Conservation (phyloP, 2,329 filamentous ascomycete species). For the Orbilia quercus region DNA sequence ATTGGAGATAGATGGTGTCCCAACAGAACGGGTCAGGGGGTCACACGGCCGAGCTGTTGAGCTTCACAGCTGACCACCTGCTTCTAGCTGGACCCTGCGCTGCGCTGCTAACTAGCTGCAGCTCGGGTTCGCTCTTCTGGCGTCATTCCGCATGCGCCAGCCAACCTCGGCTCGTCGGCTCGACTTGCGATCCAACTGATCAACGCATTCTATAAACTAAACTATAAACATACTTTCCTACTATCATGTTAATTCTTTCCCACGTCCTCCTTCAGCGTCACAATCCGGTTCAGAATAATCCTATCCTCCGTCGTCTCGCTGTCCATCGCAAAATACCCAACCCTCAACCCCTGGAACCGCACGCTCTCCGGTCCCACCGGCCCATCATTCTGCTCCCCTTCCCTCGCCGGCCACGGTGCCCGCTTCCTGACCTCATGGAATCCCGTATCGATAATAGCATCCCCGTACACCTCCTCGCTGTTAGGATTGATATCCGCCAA, state of each 20-base stretch:
- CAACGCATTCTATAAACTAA: slow-evolving; percentile 34
- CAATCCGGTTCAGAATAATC: slow-evolving; percentile 88
- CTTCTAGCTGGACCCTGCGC: slow-evolving; percentile 11
- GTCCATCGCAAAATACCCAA: slow-evolving; percentile 87
- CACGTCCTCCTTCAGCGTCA: slow-evolving; percentile 88
- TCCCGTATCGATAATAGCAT: slow-evolving; percentile 84
- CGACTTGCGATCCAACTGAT: slow-evolving; percentile 14
- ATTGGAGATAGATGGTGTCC: slow-evolving; percentile 4
- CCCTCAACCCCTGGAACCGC: slow-evolving; percentile 89
- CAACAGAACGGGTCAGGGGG: slow-evolving; percentile 40
- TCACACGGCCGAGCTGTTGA: slow-evolving; percentile 48
- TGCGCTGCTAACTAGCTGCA: neutral
- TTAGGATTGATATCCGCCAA: slow-evolving; percentile 85
- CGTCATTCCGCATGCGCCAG: slow-evolving; percentile 35
- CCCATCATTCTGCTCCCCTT: slow-evolving; percentile 74
- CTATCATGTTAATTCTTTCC: slow-evolving; percentile 70
- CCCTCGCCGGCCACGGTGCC: slow-evolving; percentile 84
- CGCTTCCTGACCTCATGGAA: slow-evolving; percentile 79
- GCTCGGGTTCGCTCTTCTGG: neutral
- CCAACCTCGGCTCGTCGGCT: slow-evolving; percentile 12
- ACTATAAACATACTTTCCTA: too few relatives aligned
- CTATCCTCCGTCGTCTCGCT: slow-evolving; percentile 81
- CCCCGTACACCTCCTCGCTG: slow-evolving; percentile 80
- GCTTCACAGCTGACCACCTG: slow-evolving; percentile 9
- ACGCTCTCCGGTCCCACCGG: slow-evolving; percentile 77